phyloP scores from a whole-genome alignment of 169 alveolate species.

The Eimeria praecox region DNA sequence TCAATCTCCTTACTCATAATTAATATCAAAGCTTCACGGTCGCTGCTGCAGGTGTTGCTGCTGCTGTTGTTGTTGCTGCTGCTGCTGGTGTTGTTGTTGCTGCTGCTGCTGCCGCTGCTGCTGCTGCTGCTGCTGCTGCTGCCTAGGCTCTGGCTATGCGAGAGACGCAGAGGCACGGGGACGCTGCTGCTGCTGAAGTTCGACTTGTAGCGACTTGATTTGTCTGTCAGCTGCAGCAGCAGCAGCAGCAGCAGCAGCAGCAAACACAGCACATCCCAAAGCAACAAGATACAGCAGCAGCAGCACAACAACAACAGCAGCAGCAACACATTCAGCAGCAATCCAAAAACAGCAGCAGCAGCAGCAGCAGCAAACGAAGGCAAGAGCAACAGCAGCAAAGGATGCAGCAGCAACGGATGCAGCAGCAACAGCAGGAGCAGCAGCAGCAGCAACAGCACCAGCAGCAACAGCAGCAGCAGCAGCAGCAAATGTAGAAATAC shows the following conservation, averaged over 20 bases:
- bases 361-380: neutral
- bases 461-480: slow-evolving; percentile 14
- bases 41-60: slow-evolving; percentile 24
- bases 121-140: slow-evolving; percentile 76
- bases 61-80: neutral
- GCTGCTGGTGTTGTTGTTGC: slow-evolving; percentile 53
- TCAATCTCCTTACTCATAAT: neutral
- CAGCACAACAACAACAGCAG: neutral
- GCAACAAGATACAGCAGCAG: neutral
- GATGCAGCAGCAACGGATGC: neutral
- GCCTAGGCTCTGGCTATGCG: slow-evolving; percentile 54
- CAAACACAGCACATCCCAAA: neutral
- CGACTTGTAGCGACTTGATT: neutral
- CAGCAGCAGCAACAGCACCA: slow-evolving; percentile 20
- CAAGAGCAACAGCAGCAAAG: neutral
- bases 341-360: neutral
- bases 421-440: neutral
- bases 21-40: neutral
- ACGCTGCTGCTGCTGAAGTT: slow-evolving; percentile 41
- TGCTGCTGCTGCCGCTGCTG: slow-evolving; percentile 72
- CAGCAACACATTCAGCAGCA: neutral
- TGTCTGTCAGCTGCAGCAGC: slow-evolving; percentile 36
- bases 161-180: slow-evolving; percentile 27
- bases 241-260: neutral
- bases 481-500: neutral